Base-by-base conservation (phyloP, 805 yeast genomes). In the Starmerella khaoyaiensis region DNA sequence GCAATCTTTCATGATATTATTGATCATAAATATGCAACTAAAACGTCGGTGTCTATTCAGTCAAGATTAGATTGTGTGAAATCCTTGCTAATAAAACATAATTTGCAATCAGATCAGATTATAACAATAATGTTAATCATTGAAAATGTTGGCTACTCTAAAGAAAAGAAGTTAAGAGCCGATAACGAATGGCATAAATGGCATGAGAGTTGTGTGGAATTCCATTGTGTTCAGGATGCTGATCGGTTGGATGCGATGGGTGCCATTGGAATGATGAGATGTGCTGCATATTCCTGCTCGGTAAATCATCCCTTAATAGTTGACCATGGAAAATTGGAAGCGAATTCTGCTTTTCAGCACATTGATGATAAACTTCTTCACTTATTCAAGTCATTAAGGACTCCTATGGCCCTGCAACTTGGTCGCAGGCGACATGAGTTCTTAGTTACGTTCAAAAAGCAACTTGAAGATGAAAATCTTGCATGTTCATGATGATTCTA, bases 211-310 rank as follows among this genome's bases (percentile, higher is more conserved):
- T 51, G 56, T 33, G 21, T 22, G 6, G 61, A 57, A 39, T 48
- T 56, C 32, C 58, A 54, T 28, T 55, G 60, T 39, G 61, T 58
- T 7, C 56, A 53, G 40, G 62, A 58, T 34, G 63, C 63, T 6
- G 72, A 68, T 58, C 31, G 57, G 18, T 44, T 59, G n/a, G 63
- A 60, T 26, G 62, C 63, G 5, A 55, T 58, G 36, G 63, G 63
- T 14, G 56, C 55, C 5, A 40, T 59, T 35, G 63, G 63, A 20
- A 43, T 59, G 23, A 48, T 58, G 27, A 45, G 63, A n/a, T 54
- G 49, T 6, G 51, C 59, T 5, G 60, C 59, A 14, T 60, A 47
- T 34, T 51, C 60, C 4, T 53, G 54, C 7, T 51, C 48, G 23
- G 41, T 44, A 14, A 44, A 44, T 38, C 41, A 48, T 15, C 54